Evolutionary conservation across 208 protist species (phyloP), one percentile per base, ranked within the genome.

Genomic region (Wallacemonas rigidus): DNA sequence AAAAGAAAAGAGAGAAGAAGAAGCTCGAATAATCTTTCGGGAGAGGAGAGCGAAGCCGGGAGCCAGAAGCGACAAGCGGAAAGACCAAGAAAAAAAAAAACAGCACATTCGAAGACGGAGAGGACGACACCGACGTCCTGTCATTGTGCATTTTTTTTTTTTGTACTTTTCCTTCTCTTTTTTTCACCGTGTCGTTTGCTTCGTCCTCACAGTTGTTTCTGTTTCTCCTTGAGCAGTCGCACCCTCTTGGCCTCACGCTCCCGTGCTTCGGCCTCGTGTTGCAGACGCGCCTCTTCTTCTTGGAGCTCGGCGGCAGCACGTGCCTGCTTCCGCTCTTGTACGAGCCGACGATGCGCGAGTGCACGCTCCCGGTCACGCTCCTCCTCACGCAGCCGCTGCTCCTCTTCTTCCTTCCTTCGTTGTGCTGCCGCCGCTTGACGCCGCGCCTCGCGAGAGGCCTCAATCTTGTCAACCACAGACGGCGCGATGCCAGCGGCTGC

Each of bases 261-360:
- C 1, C 44, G 55, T 14, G 82, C 72, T 47, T 87, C 73, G 38
- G 74, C 76, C 15, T 81, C 85, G 26, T 73, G 75, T 58, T 26
- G 64, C 73, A 70, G 74, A 3, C 69, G 71, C 60, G 72, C 67
- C 11, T 82, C 67, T 56, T 69, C 65, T 55, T 81, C 79, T 1
- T 41, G 48, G 63, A 76, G 76, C 64, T 74, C 67, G 57, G 79
- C 83, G 44, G 67, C 69, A 40, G 65, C 74, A 58, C 77, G 85
- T 6, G 43, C 68, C 55, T 69, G 72, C 64, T 90, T 90, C 43
- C 85, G 80, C 67, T 92, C 81, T 71, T 88, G 72, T 57, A 94
- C 85, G 14, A 89, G 14, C 50, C 72, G 67, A 2, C 65, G 61
- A 58, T 87, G 83, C 43, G 81, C 87, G 43, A 76, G 81, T 39